Conservation (phyloP, 352 stramenopile genomes). For the Pythium chondricola region DNA sequence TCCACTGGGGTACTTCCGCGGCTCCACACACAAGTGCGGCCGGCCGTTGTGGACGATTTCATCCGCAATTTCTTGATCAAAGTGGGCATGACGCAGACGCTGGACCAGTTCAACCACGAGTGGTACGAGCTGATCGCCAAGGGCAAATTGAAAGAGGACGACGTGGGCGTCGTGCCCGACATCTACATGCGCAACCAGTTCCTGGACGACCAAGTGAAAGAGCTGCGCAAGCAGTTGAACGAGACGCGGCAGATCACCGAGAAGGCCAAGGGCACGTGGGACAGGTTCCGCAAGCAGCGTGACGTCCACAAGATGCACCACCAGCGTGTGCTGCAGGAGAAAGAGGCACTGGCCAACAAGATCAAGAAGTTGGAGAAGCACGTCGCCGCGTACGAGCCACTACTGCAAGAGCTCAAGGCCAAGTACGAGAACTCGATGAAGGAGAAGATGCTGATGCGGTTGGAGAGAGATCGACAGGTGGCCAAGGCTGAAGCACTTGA, state of each 20-base stretch:
- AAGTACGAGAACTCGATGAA: conserved; percentile 96
- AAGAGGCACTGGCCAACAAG: conserved; percentile 88
- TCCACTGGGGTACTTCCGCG: conserved; percentile 14
- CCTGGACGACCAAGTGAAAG: conserved; percentile 87
- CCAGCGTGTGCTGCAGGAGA: conserved; percentile 93
- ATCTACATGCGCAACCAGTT: conserved; percentile 93
- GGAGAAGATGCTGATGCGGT: conserved; percentile 95
- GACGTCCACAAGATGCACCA: conserved; percentile 96
- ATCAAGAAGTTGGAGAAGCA: conserved; percentile 91
- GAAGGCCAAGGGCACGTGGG: conserved; percentile 90
- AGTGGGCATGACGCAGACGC: conserved; percentile 79
- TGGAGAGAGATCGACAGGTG: conserved; percentile 89
- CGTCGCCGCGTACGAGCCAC: conserved; percentile 88
- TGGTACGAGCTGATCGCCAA: conserved; percentile 94
- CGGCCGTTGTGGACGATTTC: conserved; percentile 92
- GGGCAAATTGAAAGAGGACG: conserved; percentile 86
- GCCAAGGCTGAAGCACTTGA: conserved; percentile 88
- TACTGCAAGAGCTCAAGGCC: conserved; percentile 88
- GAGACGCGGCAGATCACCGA: conserved; percentile 87
- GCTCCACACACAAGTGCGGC: conserved; percentile 64
- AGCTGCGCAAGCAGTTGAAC: conserved; percentile 78
- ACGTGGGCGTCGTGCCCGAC: conserved; percentile 89
- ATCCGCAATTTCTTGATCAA: conserved; percentile 96
- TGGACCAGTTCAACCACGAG: conserved; percentile 95
- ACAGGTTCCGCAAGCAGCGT: conserved; percentile 93